Evolutionary conservation across 192 early-diverging fungal species (phyloP), one percentile per base, ranked within the genome.

Genomic region (Coemansia sp.): DNA sequence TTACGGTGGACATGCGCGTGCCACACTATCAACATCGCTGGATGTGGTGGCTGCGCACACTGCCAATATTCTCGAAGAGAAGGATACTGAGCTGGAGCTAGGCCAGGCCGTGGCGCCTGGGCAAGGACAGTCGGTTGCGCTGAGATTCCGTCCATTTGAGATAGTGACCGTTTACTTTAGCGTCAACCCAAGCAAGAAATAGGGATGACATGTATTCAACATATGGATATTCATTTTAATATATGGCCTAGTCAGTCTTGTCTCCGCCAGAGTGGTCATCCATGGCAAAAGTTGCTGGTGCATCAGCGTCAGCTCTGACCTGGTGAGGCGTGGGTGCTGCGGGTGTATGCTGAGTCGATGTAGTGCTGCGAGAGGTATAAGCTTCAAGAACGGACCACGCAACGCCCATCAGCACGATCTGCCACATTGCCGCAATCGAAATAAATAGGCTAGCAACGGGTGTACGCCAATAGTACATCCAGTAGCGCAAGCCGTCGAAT

Each of bases 391-490:
- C 74, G 3, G 76, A 75, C 84, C 84, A 85, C 5, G 79, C 69
- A 9, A 81, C 64, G 16, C 64, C 69, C 11, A 76, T 66, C 30
- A 84, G 49, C 8, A 79, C 50, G 35, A 73, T 50, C 66, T 88
- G 87, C 85, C 87, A 89, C 13, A 82, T 68, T 50, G 89, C 76
- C 32, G 87, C 84, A 14, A 73, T 40, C 2, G 78, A 52, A 9
- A 91, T 72, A 70, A 92, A 92, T 17, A 87, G 62, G 8, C 80
- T 47, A 1, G 81, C 88, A 1, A 89, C 90, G 10, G 88, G 86
- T 35, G 84, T 13, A 55, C 85, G 72, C 89, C 89, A 92, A 70
- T 92, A 87, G 77, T 89, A 88, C 91, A 92, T 91, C 76, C 88
- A 90, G 77, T 88, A 90, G n/a, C 88, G 76, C 2, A 91, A 76